Percentiles rank a stretch among this genome's conserved stretches.
Evolutionary conservation across 192 early-diverging fungal genomes (phyloP).

Genomic region (Powellomyces hirtus): DNA sequence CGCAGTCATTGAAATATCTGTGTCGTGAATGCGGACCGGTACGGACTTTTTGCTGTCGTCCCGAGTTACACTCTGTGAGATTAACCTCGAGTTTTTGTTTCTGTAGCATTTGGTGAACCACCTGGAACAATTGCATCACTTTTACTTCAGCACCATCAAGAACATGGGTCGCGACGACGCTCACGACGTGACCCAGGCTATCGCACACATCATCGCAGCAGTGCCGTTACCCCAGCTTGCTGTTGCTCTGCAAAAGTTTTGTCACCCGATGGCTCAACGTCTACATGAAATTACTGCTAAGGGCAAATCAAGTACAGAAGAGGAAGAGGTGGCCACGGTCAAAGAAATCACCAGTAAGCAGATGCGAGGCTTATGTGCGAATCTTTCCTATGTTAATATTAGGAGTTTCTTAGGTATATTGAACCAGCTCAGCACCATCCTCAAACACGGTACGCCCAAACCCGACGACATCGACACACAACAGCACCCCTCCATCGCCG

Average conservation of each 20-base stretch:
- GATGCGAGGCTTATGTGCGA: not conserved
- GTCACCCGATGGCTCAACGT: conserved; percentile 68
- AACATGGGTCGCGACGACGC: conserved; percentile 68
- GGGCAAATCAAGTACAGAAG: conserved; percentile 37
- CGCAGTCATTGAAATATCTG: conserved; percentile 82
- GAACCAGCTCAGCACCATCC: conserved; percentile 49
- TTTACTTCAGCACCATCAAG: conserved; percentile 73
- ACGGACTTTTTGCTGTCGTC: no score
- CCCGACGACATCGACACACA: conserved; percentile 14
- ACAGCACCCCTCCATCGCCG: conserved; percentile 63
- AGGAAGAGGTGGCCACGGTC: conserved; percentile 28
- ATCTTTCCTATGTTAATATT: not conserved
- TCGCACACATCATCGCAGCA: conserved; percentile 84
- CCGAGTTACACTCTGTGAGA: no score
- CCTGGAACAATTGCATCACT: conserved; percentile 75
- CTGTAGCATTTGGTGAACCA: conserved; percentile 70
- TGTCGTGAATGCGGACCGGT: conserved; percentile 88
- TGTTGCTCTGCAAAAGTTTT: conserved; percentile 66
- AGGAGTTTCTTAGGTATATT: conserved; percentile 43
- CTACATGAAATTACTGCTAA: conserved; percentile 60
- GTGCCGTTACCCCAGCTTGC: conserved; percentile 55
- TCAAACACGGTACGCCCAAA: conserved; percentile 20
- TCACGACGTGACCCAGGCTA: conserved; percentile 79
- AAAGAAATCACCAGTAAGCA: conserved; percentile 20
- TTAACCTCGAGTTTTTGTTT: no score